Percentiles rank a stretch among this genome's conserved stretches.
These are phyloP conservation scores for Talaromyces wortmannii DNA, from an alignment of 495 filamentous ascomycete genomes.

Conservation along the genomic window DNA sequence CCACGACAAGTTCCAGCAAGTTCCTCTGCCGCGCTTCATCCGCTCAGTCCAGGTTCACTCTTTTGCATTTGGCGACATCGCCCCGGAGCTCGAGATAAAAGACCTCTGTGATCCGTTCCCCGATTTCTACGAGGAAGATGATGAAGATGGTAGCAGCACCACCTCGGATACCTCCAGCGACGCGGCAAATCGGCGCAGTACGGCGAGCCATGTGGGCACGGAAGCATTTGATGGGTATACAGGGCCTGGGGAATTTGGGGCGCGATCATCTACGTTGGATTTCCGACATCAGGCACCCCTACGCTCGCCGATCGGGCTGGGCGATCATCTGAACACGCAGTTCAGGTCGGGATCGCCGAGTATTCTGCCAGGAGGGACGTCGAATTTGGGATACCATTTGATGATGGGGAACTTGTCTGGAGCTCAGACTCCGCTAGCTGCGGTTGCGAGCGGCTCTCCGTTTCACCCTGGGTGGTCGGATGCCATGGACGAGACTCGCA, in stretches of 20 bases:
- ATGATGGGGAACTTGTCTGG: conserved; percentile 71
- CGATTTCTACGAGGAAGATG: conserved; percentile 92
- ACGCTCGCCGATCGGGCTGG: conserved; percentile 32
- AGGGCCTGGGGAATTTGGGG: neutral
- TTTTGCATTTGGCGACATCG: conserved; percentile 82
- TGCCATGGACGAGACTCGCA: conserved; percentile 11
- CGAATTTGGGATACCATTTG: conserved; percentile 85
- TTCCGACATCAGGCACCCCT: conserved; percentile 20
- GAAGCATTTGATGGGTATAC: neutral
- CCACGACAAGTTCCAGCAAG: conserved; percentile 88
- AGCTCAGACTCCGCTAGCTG: conserved; percentile 78
- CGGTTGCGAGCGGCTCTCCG: conserved; percentile 65
- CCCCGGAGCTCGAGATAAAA: conserved; percentile 84
- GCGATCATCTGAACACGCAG: conserved; percentile 52
- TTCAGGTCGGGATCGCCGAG: conserved; percentile 67
- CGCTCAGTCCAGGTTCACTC: conserved; percentile 90
- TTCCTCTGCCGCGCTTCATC: conserved; percentile 89
- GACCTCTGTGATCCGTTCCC: conserved; percentile 92
- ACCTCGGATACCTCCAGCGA: neutral
- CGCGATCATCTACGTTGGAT: neutral
- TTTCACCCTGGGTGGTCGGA: conserved; percentile 48
- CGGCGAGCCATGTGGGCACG: neutral
- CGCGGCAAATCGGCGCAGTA: neutral
- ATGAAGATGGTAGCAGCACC: conserved; percentile 26
- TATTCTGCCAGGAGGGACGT: conserved; percentile 70